Percentiles rank a stretch among this genome's conserved stretches.
Conservation (phyloP, 2,329 filamentous ascomycete species). For the Mariannaea elegans region DNA sequence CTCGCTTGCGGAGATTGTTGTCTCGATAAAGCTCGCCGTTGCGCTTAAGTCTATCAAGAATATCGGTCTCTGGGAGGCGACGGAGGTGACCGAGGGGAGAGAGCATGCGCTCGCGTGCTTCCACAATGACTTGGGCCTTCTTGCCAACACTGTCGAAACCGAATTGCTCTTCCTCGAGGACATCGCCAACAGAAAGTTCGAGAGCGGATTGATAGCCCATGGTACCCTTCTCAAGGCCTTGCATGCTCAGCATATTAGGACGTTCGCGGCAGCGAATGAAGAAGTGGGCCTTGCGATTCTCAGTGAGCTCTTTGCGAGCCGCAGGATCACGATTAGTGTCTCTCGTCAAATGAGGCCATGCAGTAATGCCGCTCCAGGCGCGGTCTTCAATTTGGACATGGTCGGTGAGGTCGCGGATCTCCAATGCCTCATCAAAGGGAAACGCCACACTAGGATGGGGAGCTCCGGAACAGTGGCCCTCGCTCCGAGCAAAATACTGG, state of each 20-base stretch:
- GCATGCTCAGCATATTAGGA: conserved; percentile 77
- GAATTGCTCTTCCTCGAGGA: conserved; percentile 69
- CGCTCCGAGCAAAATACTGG: conserved; percentile 71
- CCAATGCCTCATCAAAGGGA: conserved; percentile 71
- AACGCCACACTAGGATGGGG: conserved; percentile 72
- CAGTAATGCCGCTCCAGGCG: conserved; percentile 70
- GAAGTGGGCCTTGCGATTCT: conserved; percentile 63
- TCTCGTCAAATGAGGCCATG: conserved; percentile 68
- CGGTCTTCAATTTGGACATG: conserved; percentile 70
- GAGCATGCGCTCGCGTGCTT: conserved; percentile 66
- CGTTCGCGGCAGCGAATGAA: conserved; percentile 67
- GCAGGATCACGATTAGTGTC: conserved; percentile 57
- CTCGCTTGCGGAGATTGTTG: conserved; percentile 59
- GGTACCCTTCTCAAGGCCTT: conserved; percentile 75
- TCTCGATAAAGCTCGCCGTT: conserved; percentile 65
- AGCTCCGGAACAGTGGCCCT: conserved; percentile 67
- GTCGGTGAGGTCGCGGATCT: conserved; percentile 71
- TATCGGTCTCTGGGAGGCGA: conserved; percentile 63
- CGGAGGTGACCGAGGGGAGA: conserved; percentile 62
- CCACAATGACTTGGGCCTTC: conserved; percentile 63
- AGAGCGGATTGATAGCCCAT: conserved; percentile 75
- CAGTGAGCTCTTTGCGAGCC: conserved; percentile 52
- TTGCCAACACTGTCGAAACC: conserved; percentile 65
- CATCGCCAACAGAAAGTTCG: conserved; percentile 71
- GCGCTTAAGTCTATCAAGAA: conserved; percentile 67